Conservation (phyloP, 345 rosid species). For the Bruguiera parviflora region DNA sequence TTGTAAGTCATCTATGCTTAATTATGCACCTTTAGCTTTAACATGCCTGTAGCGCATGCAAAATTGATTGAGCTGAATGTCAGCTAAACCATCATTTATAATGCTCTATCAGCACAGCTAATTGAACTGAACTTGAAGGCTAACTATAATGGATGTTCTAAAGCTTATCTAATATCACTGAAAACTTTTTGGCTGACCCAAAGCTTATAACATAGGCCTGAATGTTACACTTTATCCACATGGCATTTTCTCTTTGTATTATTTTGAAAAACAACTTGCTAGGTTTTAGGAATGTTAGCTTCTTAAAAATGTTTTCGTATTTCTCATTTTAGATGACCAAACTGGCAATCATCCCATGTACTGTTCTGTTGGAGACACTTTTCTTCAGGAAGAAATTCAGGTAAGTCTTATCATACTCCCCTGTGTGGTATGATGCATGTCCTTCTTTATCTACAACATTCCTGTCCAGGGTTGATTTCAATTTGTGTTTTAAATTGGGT, state of each 20-base stretch:
- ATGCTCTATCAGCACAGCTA: too few species aligned
- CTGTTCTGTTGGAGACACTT: conserved; percentile 95
- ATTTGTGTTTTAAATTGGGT: neutral
- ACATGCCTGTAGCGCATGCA: too few species aligned
- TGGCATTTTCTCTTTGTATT: neutral
- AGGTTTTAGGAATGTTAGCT: neutral
- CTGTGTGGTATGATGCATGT: neutral
- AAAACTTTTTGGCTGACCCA: too few species aligned
- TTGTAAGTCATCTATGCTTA: too few species aligned
- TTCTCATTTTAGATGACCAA: conserved; percentile 78
- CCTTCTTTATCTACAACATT: too few species aligned
- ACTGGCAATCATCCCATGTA: conserved; percentile 97
- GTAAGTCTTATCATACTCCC: conserved; percentile 35
- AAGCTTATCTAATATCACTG: too few species aligned
- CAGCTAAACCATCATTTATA: too few species aligned
- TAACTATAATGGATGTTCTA: too few species aligned
- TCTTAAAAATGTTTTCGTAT: conserved; percentile 18
- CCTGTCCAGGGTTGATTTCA: neutral
- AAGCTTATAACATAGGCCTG: neutral
- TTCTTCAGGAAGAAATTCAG: conserved; percentile 97
- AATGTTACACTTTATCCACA: neutral
- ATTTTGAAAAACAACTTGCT: neutral
- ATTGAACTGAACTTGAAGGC: too few species aligned
- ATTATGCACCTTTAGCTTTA: too few species aligned
- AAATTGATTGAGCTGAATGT: too few species aligned